Conservation (phyloP, 208 protist genomes). For the Trypanosoma boissoni region DNA sequence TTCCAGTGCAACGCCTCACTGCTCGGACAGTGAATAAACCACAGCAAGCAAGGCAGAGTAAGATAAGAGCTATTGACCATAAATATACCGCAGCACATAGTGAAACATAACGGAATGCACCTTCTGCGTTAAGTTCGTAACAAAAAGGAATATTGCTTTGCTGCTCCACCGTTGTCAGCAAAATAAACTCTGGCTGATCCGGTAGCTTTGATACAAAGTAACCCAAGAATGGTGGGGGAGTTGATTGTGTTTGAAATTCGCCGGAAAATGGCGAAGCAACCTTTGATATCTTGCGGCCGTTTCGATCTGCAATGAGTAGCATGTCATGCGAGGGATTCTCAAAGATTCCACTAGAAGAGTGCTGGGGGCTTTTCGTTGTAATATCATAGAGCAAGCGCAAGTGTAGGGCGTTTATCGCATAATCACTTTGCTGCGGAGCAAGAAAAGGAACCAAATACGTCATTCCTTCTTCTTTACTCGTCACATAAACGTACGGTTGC, state of each 20-base stretch:
- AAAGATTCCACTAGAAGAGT: constrained; percentile 78
- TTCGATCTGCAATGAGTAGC: constrained; percentile 76
- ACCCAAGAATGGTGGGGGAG: constrained; percentile 59
- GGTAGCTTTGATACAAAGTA: constrained; percentile 68
- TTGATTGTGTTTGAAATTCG: constrained; percentile 28
- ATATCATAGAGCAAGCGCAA: constrained; percentile 38
- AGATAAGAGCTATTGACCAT: constrained; percentile 46
- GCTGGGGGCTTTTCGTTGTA: constrained; percentile 37
- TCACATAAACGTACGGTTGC: constrained; percentile 80
- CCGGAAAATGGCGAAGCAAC: constrained; percentile 72
- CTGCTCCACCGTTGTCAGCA: constrained; percentile 66
- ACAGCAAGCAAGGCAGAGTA: constrained; percentile 34
- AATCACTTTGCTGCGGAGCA: constrained; percentile 12
- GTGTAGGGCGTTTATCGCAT: constrained; percentile 20
- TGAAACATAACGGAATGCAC: constrained; percentile 72
- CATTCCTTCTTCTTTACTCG: constrained; percentile 85
- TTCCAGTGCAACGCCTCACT: neutral
- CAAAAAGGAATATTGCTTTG: constrained; percentile 83
- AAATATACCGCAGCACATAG: constrained; percentile 75
- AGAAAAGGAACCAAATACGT: constrained; percentile 74
- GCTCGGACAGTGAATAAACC: constrained; percentile 4
- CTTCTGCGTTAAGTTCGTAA: constrained; percentile 74
- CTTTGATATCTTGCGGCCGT: constrained; percentile 54
- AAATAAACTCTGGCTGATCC: constrained; percentile 85
- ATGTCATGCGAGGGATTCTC: constrained; percentile 74